Evolutionary conservation across 2,329 filamentous ascomycete genomes (phyloP).

Genomic region (Fusarium floridanum): DNA sequence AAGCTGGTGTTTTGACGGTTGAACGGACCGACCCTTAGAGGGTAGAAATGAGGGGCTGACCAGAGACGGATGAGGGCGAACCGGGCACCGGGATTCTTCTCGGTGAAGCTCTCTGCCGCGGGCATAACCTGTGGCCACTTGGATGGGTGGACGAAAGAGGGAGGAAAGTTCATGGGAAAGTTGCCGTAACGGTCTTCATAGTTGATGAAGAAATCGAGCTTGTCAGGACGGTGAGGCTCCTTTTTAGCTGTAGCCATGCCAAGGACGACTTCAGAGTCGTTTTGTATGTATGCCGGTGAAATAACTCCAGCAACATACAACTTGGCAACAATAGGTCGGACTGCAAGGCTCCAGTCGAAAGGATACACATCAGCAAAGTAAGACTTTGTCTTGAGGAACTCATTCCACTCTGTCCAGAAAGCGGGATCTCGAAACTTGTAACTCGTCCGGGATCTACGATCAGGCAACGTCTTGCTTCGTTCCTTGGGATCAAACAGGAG

Average conservation of each 20-base stretch:
- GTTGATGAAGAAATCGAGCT: constrained; percentile 46
- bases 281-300: constrained; percentile 37
- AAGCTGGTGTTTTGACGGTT: constrained; percentile 41
- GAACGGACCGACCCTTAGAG: constrained; percentile 41
- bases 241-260: constrained; percentile 40
- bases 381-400: constrained; percentile 14
- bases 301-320: constrained; percentile 45
- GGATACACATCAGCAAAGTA: constrained; percentile 42
- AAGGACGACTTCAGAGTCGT: constrained; percentile 29
- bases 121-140: constrained; percentile 43
- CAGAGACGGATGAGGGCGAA: constrained; percentile 46
- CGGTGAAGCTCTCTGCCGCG: constrained; percentile 27
- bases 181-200: constrained; percentile 42
- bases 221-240: constrained; percentile 45
- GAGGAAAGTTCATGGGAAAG: constrained; percentile 20
- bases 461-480: constrained; percentile 36
- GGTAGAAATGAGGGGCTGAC: constrained; percentile 49
- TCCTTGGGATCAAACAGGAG: constrained; percentile 39
- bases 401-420: constrained; percentile 44
- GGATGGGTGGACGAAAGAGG: constrained; percentile 25
- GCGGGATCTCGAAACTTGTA: constrained; percentile 36
- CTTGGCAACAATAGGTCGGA: constrained; percentile 44
- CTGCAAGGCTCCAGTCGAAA: constrained; percentile 45
- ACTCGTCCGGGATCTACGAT: constrained; percentile 42
- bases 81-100: constrained; percentile 27